phyloP scores from a whole-genome alignment of 345 rosid species.

The Eucalyptus erythrocorys region DNA sequence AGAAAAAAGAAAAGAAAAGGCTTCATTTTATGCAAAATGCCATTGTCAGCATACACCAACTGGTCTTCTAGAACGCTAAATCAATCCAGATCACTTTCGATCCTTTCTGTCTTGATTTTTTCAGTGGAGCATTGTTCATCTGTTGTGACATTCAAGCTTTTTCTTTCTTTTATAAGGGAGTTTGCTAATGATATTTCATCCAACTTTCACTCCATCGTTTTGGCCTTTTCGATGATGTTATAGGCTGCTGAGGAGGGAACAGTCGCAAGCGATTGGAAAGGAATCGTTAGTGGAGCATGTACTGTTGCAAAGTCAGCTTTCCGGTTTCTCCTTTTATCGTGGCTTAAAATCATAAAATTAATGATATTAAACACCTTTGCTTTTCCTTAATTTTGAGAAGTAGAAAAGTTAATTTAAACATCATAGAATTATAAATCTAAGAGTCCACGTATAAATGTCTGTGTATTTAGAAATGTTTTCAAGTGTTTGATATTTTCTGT shows the following conservation, averaged over 20 bases:
- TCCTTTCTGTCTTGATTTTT: not conserved
- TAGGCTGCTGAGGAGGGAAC: not conserved
- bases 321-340: not conserved
- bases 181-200: not conserved
- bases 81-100: not conserved
- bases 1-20: too few species aligned
- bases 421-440: not conserved
- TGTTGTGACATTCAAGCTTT: not conserved
- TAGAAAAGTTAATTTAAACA: not conserved
- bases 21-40: not conserved
- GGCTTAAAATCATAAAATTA: not conserved
- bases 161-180: not conserved
- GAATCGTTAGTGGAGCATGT: not conserved
- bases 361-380: not conserved
- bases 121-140: not conserved
- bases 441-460: not conserved
- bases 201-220: not conserved
- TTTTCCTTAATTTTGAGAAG: not conserved
- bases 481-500: not conserved
- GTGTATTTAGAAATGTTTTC: not conserved
- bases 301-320: not conserved
- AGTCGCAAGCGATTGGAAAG: not conserved
- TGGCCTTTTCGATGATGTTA: not conserved
- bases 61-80: not conserved
- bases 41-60: not conserved